phyloP scores from a whole-genome alignment of 2,329 filamentous ascomycete species.

The Didymella glomerata region DNA sequence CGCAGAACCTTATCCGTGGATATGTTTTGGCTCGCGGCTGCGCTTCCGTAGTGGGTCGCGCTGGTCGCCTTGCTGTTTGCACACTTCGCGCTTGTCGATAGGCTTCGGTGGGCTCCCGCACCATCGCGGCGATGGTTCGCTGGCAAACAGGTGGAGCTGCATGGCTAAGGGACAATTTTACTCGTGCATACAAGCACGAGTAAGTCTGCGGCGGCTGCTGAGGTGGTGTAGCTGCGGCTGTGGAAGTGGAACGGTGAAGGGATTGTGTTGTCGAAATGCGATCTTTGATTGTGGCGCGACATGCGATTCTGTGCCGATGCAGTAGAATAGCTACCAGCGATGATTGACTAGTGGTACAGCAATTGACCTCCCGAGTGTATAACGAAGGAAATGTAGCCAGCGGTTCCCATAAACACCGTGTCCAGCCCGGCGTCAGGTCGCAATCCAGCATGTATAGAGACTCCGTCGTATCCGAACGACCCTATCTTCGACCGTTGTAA shows the following conservation, averaged over 20 bases:
- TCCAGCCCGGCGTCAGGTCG: conserved; percentile 43
- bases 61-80: conserved; percentile 1
- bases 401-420: conserved; percentile 32
- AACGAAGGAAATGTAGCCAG: conserved; percentile 12
- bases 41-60: background rate
- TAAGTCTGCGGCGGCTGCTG: background rate
- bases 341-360: conserved; percentile 7
- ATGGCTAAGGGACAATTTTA: background rate
- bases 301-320: conserved; percentile 9
- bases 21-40: background rate
- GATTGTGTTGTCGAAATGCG: background rate
- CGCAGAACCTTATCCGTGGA: background rate
- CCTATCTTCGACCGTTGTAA: conserved; percentile 10
- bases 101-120: conserved; percentile 16
- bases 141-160: conserved; percentile 12
- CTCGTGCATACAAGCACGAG: conserved; percentile 7
- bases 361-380: conserved; percentile 5
- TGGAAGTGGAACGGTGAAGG: background rate
- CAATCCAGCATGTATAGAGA: conserved; percentile 29
- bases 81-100: conserved; percentile 15
- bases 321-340: conserved; percentile 5
- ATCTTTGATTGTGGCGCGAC: conserved; percentile 3
- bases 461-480: conserved; percentile 13
- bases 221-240: background rate
- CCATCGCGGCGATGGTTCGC: conserved; percentile 3